Evolutionary conservation across 2,329 filamentous ascomycete species (phyloP), one percentile per base, ranked within the genome.

Genomic region (Xylaria sp.): DNA sequence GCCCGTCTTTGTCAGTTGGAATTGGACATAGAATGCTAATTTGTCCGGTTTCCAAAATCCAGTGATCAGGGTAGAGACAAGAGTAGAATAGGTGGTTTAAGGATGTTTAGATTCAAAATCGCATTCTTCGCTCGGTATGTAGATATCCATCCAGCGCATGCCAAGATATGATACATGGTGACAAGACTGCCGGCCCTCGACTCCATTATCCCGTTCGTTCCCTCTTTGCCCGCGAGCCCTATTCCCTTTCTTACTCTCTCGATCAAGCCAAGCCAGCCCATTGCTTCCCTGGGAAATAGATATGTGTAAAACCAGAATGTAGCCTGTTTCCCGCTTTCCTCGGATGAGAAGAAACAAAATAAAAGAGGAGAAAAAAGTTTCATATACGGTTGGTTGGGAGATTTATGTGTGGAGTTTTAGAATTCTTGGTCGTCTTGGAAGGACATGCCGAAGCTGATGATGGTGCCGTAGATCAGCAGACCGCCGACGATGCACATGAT

Each of bases 361-460:
- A n/a, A n/a, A n/a, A n/a, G n/a, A n/a, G n/a, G n/a, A n/a, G n/a
- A n/a, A n/a, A 47, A 25, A 50, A 55, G 19, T n/a, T 14, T 37
- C 19, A 19, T 43, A 25, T 31, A 31, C 28, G 28, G 4, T 31
- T 4, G 28, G 28, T 31, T 31, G 4, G 9, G n/a, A n/a, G n/a
- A n/a, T n/a, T 31, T 31, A 31, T 53, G 37, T 33, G 31, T 19
- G 25, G 25, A 50, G 38, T 49, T 50, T 54, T 80, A 98, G 78
- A 98, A 99, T 72, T 98, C 95, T 75, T 96, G 91, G 77, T 98
- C 93, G 79, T 98, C 94, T 76, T 94, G 91, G 84, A 99, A 99
- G 82, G 98, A 99, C 88, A 97, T 91, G 69, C 91, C 90, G 78
- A 99, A 99, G 80, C 91, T 95, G 79, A 99, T 96, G 76, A 99